Conservation (phyloP, 495 filamentous ascomycete species). For the Cenococcum geophilum region DNA sequence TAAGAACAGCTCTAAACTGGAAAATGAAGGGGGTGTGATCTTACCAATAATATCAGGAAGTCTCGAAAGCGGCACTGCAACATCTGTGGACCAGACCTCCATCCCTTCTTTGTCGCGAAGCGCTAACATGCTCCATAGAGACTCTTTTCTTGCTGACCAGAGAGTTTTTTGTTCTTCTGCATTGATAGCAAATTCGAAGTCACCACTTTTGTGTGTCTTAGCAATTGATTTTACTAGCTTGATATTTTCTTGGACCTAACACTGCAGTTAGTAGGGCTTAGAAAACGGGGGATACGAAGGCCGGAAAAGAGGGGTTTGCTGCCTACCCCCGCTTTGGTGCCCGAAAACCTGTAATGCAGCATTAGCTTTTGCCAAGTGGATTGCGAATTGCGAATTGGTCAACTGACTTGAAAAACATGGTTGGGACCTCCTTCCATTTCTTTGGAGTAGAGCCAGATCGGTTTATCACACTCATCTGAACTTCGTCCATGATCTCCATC, state of each 20-base stretch:
- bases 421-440: constrained; percentile 69
- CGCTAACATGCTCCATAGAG: constrained; percentile 69
- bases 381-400: neutral
- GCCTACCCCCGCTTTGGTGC: constrained; percentile 59
- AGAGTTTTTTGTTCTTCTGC: constrained; percentile 61
- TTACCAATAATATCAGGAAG: constrained; percentile 77
- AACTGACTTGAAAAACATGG: constrained; percentile 68
- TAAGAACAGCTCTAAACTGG: neutral
- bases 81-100: constrained; percentile 69
- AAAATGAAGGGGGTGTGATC: neutral
- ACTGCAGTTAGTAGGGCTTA: constrained; percentile 6
- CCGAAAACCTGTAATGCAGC: constrained; percentile 49
- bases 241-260: constrained; percentile 54
- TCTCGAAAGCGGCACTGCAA: constrained; percentile 79
- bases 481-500: constrained; percentile 80
- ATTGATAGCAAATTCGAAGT: constrained; percentile 69
- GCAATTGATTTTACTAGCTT: constrained; percentile 58
- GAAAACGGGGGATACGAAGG: neutral
- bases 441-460: constrained; percentile 59
- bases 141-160: constrained; percentile 72
- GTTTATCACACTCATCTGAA: constrained; percentile 76
- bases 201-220: constrained; percentile 53
- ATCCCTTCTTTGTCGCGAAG: constrained; percentile 50
- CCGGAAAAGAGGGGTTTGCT: neutral
- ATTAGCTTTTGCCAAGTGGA: constrained; percentile 13